A percentile compares a stretch with the other conserved stretches of the same genome.
Evolutionary conservation across 257 asterid species (phyloP).

Genomic region (Coffea canephora): DNA sequence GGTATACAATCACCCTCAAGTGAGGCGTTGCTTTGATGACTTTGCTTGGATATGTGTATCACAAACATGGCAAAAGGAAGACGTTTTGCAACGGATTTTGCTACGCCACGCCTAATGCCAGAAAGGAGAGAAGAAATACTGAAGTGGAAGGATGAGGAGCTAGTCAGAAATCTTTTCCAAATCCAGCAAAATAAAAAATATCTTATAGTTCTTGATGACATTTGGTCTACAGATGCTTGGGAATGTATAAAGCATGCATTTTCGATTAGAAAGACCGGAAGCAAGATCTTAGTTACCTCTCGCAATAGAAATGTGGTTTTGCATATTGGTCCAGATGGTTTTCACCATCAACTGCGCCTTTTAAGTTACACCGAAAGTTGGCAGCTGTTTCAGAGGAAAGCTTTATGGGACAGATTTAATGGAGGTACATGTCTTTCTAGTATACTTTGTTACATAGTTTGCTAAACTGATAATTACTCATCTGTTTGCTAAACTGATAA

Average conservation of each 20-base stretch:
- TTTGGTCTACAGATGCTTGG: constrained; percentile 18
- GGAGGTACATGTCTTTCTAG: background rate
- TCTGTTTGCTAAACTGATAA: no score
- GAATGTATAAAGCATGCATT: constrained; percentile 8
- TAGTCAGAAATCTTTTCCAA: constrained; percentile 30
- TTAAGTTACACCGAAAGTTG: constrained; percentile 8
- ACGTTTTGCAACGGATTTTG: constrained; percentile 27
- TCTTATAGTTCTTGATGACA: background rate
- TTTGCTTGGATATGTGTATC: constrained; percentile 37
- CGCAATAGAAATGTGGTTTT: constrained; percentile 5
- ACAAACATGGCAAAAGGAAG: constrained; percentile 31
- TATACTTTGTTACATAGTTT: no score
- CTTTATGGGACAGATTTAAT: no score
- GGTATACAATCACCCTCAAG: no score
- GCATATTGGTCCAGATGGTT: constrained; percentile 12
- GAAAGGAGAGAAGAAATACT: constrained; percentile 14
- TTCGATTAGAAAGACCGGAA: background rate
- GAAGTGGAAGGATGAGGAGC: constrained; percentile 34
- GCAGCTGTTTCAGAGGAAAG: constrained; percentile 2
- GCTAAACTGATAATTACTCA: no score
- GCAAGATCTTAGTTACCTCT: constrained; percentile 19
- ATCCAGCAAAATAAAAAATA: constrained; percentile 11
- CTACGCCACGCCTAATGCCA: background rate
- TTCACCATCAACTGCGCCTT: constrained; percentile 4
- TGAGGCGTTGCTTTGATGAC: constrained; percentile 27